A percentile compares a stretch with the other conserved stretches of the same genome.
phyloP scores from a whole-genome alignment of 176 grass and related monocot species.

The Alloteropsis semialata region DNA sequence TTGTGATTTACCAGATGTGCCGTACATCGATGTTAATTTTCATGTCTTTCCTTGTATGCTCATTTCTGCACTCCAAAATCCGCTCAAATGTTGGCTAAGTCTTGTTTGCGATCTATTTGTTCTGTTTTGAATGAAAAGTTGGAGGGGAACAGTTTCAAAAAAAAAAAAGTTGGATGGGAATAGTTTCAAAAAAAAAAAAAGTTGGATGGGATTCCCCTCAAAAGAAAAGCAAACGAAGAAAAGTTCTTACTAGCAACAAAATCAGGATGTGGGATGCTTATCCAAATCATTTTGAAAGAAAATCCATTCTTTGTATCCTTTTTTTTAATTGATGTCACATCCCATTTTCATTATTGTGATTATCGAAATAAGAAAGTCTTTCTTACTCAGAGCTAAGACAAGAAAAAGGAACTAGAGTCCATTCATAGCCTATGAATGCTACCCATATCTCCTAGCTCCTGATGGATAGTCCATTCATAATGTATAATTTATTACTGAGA shows the following conservation, averaged over 20 bases:
- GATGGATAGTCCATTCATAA: neutral
- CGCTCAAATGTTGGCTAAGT: neutral
- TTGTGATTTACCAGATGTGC: neutral
- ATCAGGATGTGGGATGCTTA: neutral
- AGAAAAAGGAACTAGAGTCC: neutral
- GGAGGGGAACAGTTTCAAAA: neutral
- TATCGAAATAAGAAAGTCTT: neutral
- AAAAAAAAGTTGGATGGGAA: neutral
- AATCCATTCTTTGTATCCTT: neutral
- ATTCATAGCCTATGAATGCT: no score
- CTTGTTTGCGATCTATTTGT: neutral
- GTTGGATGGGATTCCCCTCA: neutral
- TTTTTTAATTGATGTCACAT: neutral
- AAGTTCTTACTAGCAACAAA: neutral
- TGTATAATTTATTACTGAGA: neutral
- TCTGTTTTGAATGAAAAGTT: neutral
- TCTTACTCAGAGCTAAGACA: neutral
- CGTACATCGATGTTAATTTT: neutral
- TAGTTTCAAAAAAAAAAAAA: neutral
- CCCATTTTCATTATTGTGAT: neutral
- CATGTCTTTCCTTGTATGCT: neutral
- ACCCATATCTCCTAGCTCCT: neutral
- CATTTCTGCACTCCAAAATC: neutral
- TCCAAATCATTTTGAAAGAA: neutral
- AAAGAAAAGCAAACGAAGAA: neutral